Evolutionary conservation across 2,329 filamentous ascomycete species (phyloP), one percentile per base, ranked within the genome.

Genomic region (Lachnellula willkommii): DNA sequence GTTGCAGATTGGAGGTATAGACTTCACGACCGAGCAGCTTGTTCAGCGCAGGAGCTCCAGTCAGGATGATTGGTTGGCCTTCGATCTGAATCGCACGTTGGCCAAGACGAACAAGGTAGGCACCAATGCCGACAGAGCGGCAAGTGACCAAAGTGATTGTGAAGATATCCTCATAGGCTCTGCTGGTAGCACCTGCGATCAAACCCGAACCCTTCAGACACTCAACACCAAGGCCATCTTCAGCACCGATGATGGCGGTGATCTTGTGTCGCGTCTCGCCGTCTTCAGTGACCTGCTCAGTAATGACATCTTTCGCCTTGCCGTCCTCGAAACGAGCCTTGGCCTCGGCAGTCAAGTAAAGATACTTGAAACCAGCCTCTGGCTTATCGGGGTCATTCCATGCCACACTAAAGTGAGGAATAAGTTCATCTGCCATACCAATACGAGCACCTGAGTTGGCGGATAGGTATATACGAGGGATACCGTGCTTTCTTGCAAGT

Each of bases 11-110:
- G 59, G 94, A 97, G 24, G 94, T 96, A 79, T 99, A 99, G 32
- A 99, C 93, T 75, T 99, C 94, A 66, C 95, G 91, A 69, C 94
- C 94, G 59, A 99, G 85, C 68, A 99, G 81, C 78, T 97, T 99
- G 84, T 99, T 99, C 73, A 99, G 88, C 57, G 94, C 94, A 63
- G 90, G 90, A 49, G 94, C 94, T 82, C 94, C 94, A 68, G 94
- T 99, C 61, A 99, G 84, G 69, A 99, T 99, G 73, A 99, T 99
- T 40, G 94, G 94, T 77, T 99, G 94, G 57, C 94, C 94, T 75
- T 99, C 94, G 64, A 99, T 95, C 76, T 99, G 94, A 64, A 99
- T 95, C 62, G 94, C 93, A 85, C 94, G 90, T 76, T 99, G 94
- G 58, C 94, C 94, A 58, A 99, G 90, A 72, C 94, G 93, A 66